These are phyloP conservation scores for Iris pallida DNA, from an alignment of 116 monocot species.

Conservation along the genomic window DNA sequence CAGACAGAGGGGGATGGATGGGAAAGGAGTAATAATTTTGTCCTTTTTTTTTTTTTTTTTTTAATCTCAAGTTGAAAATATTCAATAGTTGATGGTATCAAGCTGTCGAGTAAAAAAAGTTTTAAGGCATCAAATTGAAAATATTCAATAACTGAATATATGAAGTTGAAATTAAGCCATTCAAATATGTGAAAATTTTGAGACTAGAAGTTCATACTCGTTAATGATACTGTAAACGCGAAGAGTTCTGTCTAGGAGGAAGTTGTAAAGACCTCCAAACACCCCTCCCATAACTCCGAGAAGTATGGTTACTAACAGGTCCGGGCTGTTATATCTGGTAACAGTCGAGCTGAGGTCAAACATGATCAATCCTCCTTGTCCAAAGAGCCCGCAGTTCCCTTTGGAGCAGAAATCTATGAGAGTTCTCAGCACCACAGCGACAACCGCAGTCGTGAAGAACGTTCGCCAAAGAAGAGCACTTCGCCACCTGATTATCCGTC, in stretches of 20 bases:
- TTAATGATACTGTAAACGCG: conserved; percentile 69
- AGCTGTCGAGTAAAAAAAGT: no score
- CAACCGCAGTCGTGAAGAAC: conserved; percentile 90
- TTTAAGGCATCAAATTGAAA: no score
- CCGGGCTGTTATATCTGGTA: conserved; percentile 37
- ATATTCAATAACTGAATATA: no score
- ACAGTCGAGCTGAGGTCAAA: conserved; percentile 62
- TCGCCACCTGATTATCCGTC: conserved; percentile 62
- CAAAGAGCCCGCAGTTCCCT: conserved; percentile 85
- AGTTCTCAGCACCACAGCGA: conserved; percentile 70
- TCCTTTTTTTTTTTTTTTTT: neutral
- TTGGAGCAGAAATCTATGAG: conserved; percentile 54
- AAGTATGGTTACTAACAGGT: conserved; percentile 53
- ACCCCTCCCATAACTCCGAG: conserved; percentile 70
- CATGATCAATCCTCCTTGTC: conserved; percentile 83
- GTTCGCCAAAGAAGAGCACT: conserved; percentile 92
- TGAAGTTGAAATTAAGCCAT: no score
- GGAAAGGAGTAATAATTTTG: no score
- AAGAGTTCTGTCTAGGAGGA: conserved; percentile 54
- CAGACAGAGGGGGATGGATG: no score
- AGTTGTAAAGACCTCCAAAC: conserved; percentile 77
- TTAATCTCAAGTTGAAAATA: neutral
- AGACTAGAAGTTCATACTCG: conserved; percentile 40
- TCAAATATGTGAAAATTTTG: no score
- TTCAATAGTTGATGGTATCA: neutral